A percentile compares a stretch with the other conserved stretches of the same genome.
Conservation (phyloP, 2,329 filamentous ascomycete species). For the Aureobasidium sp. region DNA sequence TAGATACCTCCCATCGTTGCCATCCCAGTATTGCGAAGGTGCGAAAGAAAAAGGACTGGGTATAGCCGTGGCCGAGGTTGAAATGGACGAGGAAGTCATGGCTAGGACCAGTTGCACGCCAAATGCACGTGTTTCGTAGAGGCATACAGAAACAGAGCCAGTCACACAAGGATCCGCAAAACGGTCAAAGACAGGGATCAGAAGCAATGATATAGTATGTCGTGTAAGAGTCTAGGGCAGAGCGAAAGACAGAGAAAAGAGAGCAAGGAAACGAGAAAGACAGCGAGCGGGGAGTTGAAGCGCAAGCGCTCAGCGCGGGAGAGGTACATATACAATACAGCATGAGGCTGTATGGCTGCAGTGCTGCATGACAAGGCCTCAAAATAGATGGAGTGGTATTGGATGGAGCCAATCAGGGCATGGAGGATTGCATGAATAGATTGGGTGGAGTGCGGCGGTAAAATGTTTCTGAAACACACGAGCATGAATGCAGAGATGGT, state of each 20-base stretch:
- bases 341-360: conserved; percentile 1
- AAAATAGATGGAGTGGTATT: conserved; percentile 5
- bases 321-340: background rate
- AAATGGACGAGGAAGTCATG: background rate
- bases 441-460: conserved; percentile 1
- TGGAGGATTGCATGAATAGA: conserved; percentile 3
- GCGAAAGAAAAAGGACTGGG: conserved; percentile 1
- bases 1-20: conserved; percentile 16
- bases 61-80: conserved; percentile 1
- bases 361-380: background rate
- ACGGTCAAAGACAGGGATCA: background rate
- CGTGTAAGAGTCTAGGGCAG: background rate
- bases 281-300: background rate
- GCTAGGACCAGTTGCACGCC: background rate
- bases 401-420: background rate
- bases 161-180: background rate
- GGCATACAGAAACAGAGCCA: background rate
- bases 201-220: background rate
- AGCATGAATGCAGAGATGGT: background rate
- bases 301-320: background rate
- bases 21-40: conserved; percentile 14
- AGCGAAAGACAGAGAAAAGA: background rate
- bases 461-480: conserved; percentile 3
- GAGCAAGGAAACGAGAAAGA: background rate
- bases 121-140: background rate